Evolutionary conservation across 2,329 filamentous ascomycete species (phyloP).

Genomic region (Tolypocladium ovalisporum): DNA sequence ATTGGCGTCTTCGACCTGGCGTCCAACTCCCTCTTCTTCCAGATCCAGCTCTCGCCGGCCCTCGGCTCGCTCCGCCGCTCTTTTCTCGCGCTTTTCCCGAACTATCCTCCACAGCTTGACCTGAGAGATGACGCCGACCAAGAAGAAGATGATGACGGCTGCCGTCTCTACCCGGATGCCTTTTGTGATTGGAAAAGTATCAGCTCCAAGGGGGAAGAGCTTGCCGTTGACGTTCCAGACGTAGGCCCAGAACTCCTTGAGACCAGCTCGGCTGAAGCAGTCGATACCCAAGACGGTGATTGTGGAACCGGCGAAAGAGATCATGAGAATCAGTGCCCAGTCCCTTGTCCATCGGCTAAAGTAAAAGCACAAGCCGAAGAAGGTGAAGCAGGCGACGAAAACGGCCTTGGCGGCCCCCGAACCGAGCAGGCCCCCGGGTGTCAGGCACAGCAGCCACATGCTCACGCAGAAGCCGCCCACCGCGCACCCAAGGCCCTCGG

Average conservation of each 20-base stretch:
- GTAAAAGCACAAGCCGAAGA: slow-evolving; percentile 60
- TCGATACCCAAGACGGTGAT: slow-evolving; percentile 75
- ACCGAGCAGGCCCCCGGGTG: slow-evolving; percentile 62
- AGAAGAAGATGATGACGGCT: slow-evolving; percentile 60
- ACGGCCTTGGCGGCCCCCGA: slow-evolving; percentile 53
- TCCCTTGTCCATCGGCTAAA: slow-evolving; percentile 68
- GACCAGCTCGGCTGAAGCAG: slow-evolving; percentile 77
- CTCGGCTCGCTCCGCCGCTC: slow-evolving; percentile 36
- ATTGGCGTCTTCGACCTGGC: slow-evolving; percentile 51
- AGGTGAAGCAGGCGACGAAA: slow-evolving; percentile 64
- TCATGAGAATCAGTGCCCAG: slow-evolving; percentile 65
- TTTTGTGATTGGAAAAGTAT: slow-evolving; percentile 75
- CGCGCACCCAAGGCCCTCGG: slow-evolving; percentile 71
- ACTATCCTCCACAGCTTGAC: slow-evolving; percentile 78
- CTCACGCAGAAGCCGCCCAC: slow-evolving; percentile 74
- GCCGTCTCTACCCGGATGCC: slow-evolving; percentile 81
- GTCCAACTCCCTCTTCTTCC: slow-evolving; percentile 61
- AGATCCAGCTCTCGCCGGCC: slow-evolving; percentile 43
- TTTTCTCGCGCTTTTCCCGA: slow-evolving; percentile 46
- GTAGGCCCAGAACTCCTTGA: slow-evolving; percentile 95
- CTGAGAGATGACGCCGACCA: slow-evolving; percentile 73
- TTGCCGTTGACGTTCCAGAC: slow-evolving; percentile 74
- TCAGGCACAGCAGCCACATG: slow-evolving; percentile 84
- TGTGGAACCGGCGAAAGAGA: slow-evolving; percentile 74
- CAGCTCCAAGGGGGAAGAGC: slow-evolving; percentile 65